Evolutionary conservation across 148 eudicot genomes (phyloP).

Genomic region (Rhododendron ferrugineum): DNA sequence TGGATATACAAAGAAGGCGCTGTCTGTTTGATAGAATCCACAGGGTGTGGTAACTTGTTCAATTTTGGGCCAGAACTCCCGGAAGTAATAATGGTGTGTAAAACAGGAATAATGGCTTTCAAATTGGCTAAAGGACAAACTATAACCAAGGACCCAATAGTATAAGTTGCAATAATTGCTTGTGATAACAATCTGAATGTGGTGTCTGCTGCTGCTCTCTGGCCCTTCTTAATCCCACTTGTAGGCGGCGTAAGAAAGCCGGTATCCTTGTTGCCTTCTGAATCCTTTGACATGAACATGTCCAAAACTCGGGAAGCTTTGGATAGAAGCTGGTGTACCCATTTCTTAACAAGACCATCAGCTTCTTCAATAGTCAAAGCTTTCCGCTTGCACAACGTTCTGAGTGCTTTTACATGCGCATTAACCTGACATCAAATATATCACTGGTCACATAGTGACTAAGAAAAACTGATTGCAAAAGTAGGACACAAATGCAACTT

Average conservation of each 20-base stretch:
- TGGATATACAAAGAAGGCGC: constrained; percentile 83
- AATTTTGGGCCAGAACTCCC: constrained; percentile 50
- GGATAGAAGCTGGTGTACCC: constrained; percentile 55
- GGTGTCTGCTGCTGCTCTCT: constrained; percentile 25
- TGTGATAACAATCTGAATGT: constrained; percentile 35
- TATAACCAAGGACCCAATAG: constrained; percentile 77
- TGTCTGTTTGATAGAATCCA: constrained; percentile 50
- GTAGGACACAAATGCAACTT: background rate
- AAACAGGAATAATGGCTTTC: constrained; percentile 55
- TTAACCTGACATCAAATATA: constrained; percentile 57
- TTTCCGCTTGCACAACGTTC: constrained; percentile 80
- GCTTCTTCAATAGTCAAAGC: constrained; percentile 65
- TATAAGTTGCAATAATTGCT: constrained; percentile 70
- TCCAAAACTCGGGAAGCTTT: constrained; percentile 61
- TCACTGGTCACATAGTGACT: background rate
- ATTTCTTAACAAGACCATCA: constrained; percentile 60
- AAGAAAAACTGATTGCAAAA: background rate
- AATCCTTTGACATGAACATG: constrained; percentile 48
- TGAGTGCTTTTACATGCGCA: constrained; percentile 93
- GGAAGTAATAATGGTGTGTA: constrained; percentile 84
- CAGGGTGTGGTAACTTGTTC: constrained; percentile 42
- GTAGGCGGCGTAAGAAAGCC: constrained; percentile 59
- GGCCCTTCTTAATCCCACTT: constrained; percentile 30
- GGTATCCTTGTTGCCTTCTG: constrained; percentile 35
- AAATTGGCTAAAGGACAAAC: constrained; percentile 69